A percentile compares a stretch with the other conserved stretches of the same genome.
Evolutionary conservation across 176 grass and related monocot species (phyloP).

Genomic region (Hsuehochloa calcarea): DNA sequence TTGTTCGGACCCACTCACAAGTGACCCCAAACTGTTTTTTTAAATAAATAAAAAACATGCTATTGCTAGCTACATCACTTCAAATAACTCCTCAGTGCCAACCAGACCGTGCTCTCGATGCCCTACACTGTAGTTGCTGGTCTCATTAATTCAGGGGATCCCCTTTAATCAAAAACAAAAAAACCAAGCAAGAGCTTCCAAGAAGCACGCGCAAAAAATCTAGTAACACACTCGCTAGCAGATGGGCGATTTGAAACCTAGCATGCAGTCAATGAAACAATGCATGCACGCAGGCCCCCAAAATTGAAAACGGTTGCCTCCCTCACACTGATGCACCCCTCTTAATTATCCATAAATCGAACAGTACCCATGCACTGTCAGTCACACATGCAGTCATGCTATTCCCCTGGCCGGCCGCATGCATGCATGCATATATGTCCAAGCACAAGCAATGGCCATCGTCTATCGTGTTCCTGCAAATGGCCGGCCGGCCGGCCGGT

Average conservation of each 20-base stretch:
- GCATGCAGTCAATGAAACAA: neutral
- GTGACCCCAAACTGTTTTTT: neutral
- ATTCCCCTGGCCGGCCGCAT: too few species aligned
- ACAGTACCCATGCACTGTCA: neutral
- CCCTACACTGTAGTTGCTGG: too few species aligned
- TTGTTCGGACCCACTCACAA: neutral
- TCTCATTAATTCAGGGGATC: too few species aligned
- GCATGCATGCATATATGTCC: neutral
- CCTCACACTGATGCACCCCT: neutral
- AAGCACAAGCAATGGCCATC: neutral
- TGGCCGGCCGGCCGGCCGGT: too few species aligned
- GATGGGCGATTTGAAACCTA: neutral
- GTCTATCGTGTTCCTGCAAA: neutral
- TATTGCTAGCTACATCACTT: too few species aligned
- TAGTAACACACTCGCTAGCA: neutral
- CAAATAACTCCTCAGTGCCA: too few species aligned
- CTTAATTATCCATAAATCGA: neutral
- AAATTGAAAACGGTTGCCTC: constrained; percentile 3
- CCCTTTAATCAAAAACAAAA: too few species aligned
- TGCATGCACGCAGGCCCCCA: neutral
- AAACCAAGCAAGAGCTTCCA: too few species aligned
- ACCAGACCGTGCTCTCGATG: too few species aligned
- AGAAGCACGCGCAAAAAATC: neutral
- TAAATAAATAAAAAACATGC: neutral
- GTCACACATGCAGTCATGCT: neutral